Base-by-base conservation (phyloP, 257 asterid genomes). In the Ligustrum vulgare region DNA sequence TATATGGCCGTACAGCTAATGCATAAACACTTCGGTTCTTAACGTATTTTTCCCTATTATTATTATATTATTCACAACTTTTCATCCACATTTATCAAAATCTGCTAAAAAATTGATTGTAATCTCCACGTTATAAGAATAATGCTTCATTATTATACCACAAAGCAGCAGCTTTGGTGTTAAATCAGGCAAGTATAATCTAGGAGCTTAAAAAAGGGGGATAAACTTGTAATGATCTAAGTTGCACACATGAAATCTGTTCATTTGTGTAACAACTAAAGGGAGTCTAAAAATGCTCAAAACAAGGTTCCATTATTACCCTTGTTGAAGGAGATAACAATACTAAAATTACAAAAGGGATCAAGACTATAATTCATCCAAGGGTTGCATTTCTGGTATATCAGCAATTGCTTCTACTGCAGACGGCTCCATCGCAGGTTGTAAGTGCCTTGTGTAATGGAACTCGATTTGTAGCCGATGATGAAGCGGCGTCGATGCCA, bases 401-500 rank as follows among this genome's bases (percentile, higher is more conserved):
- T 80, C 72, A 70, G 79, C 69, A 49, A 67, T 71, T 18, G 54
- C 77, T 68, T 74, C 86, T 71, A 66, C 79, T 45, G 54, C 34
- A 13, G 76, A 16, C 67, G 64, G 20, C 72, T 72, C 86, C 67
- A 20, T 39, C 31, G 41, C 32, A 0, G 78, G 33, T 20, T 67
- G 69, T 51, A 79, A 66, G 80, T 78, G 69, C 80, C 70, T 73
- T 15, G 86, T 84, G 80, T 81, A 88, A 66, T 89, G 94, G 76
- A 87, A 87, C 56, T 89, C 94, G 4, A 89, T 89, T 75, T 89
- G 94, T 77, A 89, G 87, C 79, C 89, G 84, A 34, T 86, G 89
- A 86, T 86, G 95, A 84, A 89, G 84, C 9, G 83, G 89, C 2
- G 86, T 84, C 6, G 92, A 87, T 32, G 84, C 84, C 79, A 86